Evolutionary conservation across 1,284 basidiomycete genomes (phyloP).

Genomic region (Earliella scabrosa): DNA sequence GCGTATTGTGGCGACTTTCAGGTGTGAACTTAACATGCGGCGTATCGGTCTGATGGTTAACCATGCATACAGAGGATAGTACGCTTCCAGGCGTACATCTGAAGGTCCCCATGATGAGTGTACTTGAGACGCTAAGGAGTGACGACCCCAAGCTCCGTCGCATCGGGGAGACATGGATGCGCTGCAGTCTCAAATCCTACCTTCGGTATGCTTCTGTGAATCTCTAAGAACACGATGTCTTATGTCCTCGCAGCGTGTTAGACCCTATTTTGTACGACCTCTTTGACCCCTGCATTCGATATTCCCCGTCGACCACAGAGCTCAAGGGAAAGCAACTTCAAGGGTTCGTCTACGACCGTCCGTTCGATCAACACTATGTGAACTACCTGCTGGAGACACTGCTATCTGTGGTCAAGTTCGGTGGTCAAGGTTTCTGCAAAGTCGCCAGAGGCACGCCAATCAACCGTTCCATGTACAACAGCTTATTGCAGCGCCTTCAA

Average conservation of each 20-base stretch:
- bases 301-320: constrained; percentile 51
- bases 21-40: constrained; percentile 51
- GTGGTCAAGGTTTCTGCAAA: constrained; percentile 85
- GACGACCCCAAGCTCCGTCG: constrained; percentile 76
- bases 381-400: constrained; percentile 79
- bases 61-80: constrained; percentile 67
- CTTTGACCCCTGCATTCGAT: constrained; percentile 68
- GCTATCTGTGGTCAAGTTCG: constrained; percentile 81
- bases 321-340: constrained; percentile 70
- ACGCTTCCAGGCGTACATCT: constrained; percentile 81
- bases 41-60: not conserved
- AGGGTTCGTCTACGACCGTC: constrained; percentile 68
- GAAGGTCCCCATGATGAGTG: constrained; percentile 84
- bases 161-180: constrained; percentile 94
- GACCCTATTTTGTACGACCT: constrained; percentile 88
- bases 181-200: constrained; percentile 90
- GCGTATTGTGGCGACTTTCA: constrained; percentile 89
- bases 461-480: constrained; percentile 63
- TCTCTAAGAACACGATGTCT: constrained; percentile 4
- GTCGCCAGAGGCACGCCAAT: constrained; percentile 64
- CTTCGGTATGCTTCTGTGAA: constrained; percentile 61
- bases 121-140: constrained; percentile 82
- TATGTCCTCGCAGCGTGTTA: constrained; percentile 59
- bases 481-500: constrained; percentile 62
- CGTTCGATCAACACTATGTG: constrained; percentile 79